A percentile compares a stretch with the other conserved stretches of the same genome.
Evolutionary conservation across 2,329 filamentous ascomycete genomes (phyloP).

Genomic region (Trichoderma koningii): DNA sequence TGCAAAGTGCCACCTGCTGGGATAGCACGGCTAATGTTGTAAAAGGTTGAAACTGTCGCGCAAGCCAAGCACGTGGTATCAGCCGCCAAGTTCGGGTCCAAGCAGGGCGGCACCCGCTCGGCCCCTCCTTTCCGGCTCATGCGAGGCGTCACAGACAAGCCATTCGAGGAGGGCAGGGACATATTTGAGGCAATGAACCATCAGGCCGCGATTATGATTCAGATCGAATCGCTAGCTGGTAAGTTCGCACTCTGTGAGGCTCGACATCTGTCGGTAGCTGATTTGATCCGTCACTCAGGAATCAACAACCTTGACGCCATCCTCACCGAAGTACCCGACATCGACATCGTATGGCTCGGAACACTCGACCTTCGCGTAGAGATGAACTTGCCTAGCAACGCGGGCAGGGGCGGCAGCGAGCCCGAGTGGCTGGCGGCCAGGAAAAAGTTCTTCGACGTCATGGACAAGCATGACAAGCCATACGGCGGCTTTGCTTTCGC

Average conservation of each 20-base stretch:
- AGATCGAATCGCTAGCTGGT: conserved; percentile 47
- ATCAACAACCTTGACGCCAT: conserved; percentile 53
- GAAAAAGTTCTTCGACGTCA: conserved; percentile 41
- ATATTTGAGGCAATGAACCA: conserved; percentile 47
- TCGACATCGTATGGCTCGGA: conserved; percentile 52
- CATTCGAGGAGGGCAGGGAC: conserved; percentile 38
- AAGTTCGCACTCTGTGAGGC: background rate
- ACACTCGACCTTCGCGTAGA: conserved; percentile 47
- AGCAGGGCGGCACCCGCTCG: conserved; percentile 46
- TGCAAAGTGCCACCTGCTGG: background rate
- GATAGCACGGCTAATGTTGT: background rate
- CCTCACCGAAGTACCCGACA: conserved; percentile 48
- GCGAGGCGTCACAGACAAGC: conserved; percentile 44
- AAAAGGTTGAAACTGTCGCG: conserved; percentile 47
- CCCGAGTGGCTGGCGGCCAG: conserved; percentile 46
- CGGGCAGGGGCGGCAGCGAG: conserved; percentile 41
- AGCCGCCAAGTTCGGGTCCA: conserved; percentile 48
- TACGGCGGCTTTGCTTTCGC: conserved; percentile 39
- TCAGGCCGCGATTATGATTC: conserved; percentile 52
- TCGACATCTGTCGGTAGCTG: background rate
- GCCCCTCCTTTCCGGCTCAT: conserved; percentile 48
- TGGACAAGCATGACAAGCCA: conserved; percentile 52
- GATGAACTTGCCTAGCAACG: conserved; percentile 46
- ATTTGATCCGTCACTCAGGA: conserved; percentile 31
- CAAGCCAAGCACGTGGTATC: conserved; percentile 48